These are phyloP conservation scores for Carnegiea gigantea DNA, from an alignment of 179 eudicot genomes.

Conservation along the genomic window DNA sequence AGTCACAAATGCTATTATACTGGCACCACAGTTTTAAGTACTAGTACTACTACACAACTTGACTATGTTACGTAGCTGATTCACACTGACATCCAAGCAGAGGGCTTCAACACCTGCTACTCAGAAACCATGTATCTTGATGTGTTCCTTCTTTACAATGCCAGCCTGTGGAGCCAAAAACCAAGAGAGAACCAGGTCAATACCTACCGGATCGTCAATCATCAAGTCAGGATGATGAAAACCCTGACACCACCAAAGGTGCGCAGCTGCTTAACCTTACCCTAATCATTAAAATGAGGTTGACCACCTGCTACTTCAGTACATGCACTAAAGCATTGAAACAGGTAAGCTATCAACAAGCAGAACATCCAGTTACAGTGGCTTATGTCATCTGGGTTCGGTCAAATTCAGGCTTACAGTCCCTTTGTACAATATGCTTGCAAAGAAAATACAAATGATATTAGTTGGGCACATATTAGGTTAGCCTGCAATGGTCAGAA, in stretches of 20 bases:
- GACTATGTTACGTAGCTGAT: constrained; percentile 18
- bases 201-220: too few relatives aligned
- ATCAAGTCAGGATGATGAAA: too few relatives aligned
- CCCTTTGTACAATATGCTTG: neutral
- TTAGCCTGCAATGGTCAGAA: neutral
- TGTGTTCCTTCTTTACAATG: constrained; percentile 61
- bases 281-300: neutral
- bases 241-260: too few relatives aligned
- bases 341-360: too few relatives aligned
- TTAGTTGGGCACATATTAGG: neutral
- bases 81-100: constrained; percentile 17
- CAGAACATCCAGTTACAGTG: neutral
- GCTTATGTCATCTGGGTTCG: neutral
- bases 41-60: constrained; percentile 14
- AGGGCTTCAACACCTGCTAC: constrained; percentile 5
- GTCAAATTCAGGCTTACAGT: neutral
- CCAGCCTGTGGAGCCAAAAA: constrained; percentile 41
- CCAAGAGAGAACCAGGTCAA: neutral
- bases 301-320: neutral
- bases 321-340: neutral
- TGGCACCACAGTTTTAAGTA: neutral
- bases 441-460: neutral
- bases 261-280: neutral
- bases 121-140: constrained; percentile 70
- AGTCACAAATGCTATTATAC: neutral